Evolutionary conservation across 2,329 filamentous ascomycete genomes (phyloP).

Genomic region (Talaromyces verruculosus): DNA sequence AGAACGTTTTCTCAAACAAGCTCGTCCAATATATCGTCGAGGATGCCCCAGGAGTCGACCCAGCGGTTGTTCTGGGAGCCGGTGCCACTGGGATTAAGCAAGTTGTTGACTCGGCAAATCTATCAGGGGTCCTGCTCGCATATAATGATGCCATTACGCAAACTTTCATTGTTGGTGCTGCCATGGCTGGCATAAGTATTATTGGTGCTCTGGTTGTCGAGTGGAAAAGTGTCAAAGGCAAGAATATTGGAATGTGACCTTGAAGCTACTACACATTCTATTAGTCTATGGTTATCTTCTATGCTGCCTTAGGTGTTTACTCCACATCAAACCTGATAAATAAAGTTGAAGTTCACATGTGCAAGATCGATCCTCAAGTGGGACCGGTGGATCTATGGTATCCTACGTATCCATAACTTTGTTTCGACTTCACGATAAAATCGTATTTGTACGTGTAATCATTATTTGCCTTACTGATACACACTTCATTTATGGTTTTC

Average conservation of each 20-base stretch:
- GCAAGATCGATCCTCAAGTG: neutral
- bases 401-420: neutral
- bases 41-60: slow-evolving; percentile 20
- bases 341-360: neutral
- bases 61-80: neutral
- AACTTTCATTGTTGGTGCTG: slow-evolving; percentile 10
- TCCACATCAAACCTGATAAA: neutral
- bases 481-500: neutral
- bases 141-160: slow-evolving; percentile 14
- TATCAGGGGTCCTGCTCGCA: slow-evolving; percentile 5
- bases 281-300: neutral
- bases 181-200: slow-evolving; percentile 11
- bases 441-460: neutral
- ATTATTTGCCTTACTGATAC: neutral
- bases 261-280: neutral
- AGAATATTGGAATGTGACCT: slow-evolving; percentile 8
- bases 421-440: neutral
- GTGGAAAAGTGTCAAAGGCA: slow-evolving; percentile 19
- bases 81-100: slow-evolving; percentile 12
- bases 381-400: neutral
- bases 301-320: neutral
- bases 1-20: slow-evolving; percentile 33
- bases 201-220: slow-evolving; percentile 8
- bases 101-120: neutral
- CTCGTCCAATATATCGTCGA: slow-evolving; percentile 28